These are phyloP conservation scores for Plasmodium coatneyi DNA, from an alignment of 169 alveolate genomes.

Conservation along the genomic window DNA sequence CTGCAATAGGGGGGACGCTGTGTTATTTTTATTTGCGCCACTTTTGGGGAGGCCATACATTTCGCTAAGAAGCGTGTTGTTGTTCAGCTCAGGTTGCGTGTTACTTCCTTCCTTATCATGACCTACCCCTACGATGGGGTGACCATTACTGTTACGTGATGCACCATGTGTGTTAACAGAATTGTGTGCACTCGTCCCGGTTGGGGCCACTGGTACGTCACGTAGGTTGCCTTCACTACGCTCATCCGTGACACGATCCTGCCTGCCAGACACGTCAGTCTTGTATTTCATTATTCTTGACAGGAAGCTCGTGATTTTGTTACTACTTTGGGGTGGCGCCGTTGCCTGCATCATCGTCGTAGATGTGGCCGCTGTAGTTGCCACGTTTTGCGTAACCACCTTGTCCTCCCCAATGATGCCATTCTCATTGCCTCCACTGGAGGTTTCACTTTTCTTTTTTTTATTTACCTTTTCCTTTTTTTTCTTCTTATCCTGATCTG, in stretches of 20 bases:
- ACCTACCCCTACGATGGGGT: not conserved
- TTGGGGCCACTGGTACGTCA: not conserved
- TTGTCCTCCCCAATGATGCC: not conserved
- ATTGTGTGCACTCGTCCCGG: not conserved
- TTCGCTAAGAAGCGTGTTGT: not conserved
- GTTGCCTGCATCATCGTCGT: not conserved
- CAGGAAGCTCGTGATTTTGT: not conserved
- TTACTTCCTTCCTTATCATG: not conserved
- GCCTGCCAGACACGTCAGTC: not conserved
- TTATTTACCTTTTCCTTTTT: slow-evolving; percentile 34
- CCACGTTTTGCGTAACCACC: not conserved
- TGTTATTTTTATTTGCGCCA: not conserved
- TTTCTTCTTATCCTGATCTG: slow-evolving; percentile 2
- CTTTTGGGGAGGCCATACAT: not conserved
- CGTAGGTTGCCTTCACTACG: not conserved
- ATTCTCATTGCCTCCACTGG: not conserved
- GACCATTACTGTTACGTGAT: not conserved
- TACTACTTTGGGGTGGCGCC: not conserved
- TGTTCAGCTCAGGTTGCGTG: not conserved
- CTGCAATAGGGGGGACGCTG: not conserved
- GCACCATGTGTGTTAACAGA: not conserved
- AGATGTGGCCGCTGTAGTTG: not conserved
- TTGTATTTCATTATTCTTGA: not conserved
- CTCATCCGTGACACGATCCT: not conserved
- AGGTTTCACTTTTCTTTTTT: slow-evolving; percentile 2